These are phyloP conservation scores for Fraxinus floribunda DNA, from an alignment of 305 asterid genomes.

Conservation along the genomic window DNA sequence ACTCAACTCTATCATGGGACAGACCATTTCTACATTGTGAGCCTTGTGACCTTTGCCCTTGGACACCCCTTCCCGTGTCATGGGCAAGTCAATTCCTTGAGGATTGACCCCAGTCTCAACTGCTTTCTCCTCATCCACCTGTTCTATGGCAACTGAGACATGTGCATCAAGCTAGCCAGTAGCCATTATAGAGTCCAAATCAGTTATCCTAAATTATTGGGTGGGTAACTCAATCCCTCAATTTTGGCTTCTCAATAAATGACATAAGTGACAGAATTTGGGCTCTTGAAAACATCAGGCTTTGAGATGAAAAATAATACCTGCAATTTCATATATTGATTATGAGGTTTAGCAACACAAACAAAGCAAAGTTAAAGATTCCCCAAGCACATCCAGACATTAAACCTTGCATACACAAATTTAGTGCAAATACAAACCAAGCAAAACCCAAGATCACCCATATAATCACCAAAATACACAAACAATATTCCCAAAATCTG, in stretches of 20 bases:
- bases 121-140: slow-evolving; percentile 67
- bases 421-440: not conserved
- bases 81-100: slow-evolving; percentile 71
- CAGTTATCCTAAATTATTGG: slow-evolving; percentile 81
- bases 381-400: not conserved
- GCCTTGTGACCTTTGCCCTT: slow-evolving; percentile 71
- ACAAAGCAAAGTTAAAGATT: not conserved
- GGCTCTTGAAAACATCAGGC: slow-evolving; percentile 90
- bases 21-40: slow-evolving; percentile 75
- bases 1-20: slow-evolving; percentile 87
- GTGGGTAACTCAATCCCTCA: slow-evolving; percentile 93
- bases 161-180: slow-evolving; percentile 49
- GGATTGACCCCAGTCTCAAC: slow-evolving; percentile 64
- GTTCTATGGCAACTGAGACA: slow-evolving; percentile 36
- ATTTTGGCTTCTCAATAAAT: slow-evolving; percentile 90
- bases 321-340: not conserved
- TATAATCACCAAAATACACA: not conserved
- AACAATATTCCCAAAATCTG: not conserved
- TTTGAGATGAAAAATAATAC: slow-evolving; percentile 48
- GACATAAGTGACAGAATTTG: slow-evolving; percentile 74
- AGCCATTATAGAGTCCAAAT: slow-evolving; percentile 46
- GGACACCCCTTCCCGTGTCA: slow-evolving; percentile 85
- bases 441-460: not conserved
- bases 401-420: not conserved
- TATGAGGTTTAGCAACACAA: not conserved